Evolutionary conservation across 2,329 filamentous ascomycete species (phyloP), one percentile per base, ranked within the genome.

Genomic region (Chrysosporium keratinophilum): DNA sequence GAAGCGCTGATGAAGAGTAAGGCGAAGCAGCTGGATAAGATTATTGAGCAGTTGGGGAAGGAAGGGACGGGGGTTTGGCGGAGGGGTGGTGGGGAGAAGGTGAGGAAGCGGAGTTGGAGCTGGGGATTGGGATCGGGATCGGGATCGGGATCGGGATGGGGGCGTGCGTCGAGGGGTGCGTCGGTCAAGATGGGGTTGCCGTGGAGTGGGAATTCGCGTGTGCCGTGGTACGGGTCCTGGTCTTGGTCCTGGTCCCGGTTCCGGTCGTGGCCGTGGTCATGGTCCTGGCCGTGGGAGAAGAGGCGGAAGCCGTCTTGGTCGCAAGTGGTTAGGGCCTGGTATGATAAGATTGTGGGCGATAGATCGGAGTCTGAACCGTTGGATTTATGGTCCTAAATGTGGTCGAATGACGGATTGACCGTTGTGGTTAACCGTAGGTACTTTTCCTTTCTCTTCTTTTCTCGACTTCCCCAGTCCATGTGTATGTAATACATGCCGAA

Each of bases 11-110:
- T 50, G 50, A 20, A 55, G 33, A 44, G 58, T 60, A 33, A 66
- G 55, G 68, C 69, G 4, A 62, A 56, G 33, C 62, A 69, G 33
- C 65, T 72, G 28, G 67, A 71, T 39, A 64, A 62, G 9, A 67
- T 71, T 23, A 54, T 71, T 7, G 61, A 68, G 34, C 57, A 60
- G 1, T 62, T 72, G 42, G 60, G 59, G 50, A 62, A 61, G 17
- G 60, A 69, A 17, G 40, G 42, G 17, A 31, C 45, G 12, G 52
- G 39, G 5, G 52, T 43, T 14, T 48, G 44, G 43, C 20, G 23
- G 33, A n/a, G 11, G 17, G 40, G 42, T 11, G 40, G n/a, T 4
- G 34, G 42, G 19, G 37, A 40, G 17, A 1, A 52, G 28, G 12
- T 23, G 43, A 10, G 31, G 44, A 15, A 19, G 14, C 6, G 44